Conservation (phyloP, 176 grass and related monocot genomes). For the Oryza glumipatula region DNA sequence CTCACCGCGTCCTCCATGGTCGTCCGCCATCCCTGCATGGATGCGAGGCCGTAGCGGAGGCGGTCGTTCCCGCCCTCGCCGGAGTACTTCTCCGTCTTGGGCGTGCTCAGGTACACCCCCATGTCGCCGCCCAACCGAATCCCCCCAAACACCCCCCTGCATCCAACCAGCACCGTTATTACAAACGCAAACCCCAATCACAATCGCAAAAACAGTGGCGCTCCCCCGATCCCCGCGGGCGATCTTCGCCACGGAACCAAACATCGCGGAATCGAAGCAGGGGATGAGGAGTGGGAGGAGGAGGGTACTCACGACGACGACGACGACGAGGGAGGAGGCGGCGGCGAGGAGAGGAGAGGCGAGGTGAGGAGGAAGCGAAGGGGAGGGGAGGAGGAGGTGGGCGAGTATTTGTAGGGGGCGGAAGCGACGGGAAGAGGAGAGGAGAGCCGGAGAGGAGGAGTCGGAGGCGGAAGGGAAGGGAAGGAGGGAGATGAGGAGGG, state of each 20-base stretch:
- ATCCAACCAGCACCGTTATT: neutral
- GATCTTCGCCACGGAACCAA: no score
- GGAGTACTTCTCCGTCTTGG: constrained; percentile 81
- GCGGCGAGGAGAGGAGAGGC: neutral
- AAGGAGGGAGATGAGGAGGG: neutral
- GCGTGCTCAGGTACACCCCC: constrained; percentile 94
- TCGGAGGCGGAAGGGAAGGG: neutral
- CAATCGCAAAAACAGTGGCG: no score
- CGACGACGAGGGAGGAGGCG: neutral
- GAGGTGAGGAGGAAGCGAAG: neutral
- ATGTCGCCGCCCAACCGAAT: constrained; percentile 28
- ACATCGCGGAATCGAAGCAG: neutral
- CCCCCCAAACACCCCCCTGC: neutral
- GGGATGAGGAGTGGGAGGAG: neutral
- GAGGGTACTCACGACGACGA: constrained; percentile 37
- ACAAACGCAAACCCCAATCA: no score
- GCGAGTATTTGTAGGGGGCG: constrained; percentile 48
- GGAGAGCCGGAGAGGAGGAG: neutral
- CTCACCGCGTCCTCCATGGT: constrained; percentile 95
- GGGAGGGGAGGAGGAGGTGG: neutral
- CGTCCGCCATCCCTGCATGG: constrained; percentile 98
- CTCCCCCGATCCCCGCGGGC: no score
- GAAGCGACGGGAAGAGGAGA: neutral
- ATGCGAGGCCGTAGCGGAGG: constrained; percentile 75
- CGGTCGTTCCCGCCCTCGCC: constrained; percentile 65